These are phyloP conservation scores for Neurospora sp. DNA, from an alignment of 495 filamentous ascomycete species.

Conservation along the genomic window DNA sequence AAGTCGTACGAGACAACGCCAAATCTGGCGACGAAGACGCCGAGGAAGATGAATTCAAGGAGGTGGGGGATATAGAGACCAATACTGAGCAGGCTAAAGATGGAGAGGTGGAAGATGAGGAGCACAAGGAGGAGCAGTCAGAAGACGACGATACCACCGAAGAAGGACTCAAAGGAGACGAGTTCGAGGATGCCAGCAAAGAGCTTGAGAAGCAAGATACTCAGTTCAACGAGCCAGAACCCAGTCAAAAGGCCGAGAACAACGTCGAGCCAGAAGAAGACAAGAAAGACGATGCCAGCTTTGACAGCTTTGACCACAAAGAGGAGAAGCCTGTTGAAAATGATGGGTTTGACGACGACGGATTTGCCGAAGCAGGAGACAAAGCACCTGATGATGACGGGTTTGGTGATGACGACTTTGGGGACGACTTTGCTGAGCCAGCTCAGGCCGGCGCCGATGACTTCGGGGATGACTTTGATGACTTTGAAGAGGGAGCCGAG, in stretches of 20 bases:
- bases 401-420: slow-evolving; percentile 29
- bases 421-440: slow-evolving; percentile 26
- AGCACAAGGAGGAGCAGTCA: background rate
- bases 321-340: background rate
- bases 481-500: slow-evolving; percentile 78
- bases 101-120: background rate
- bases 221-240: background rate
- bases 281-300: background rate
- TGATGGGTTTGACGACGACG: background rate
- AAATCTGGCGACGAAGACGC: slow-evolving; percentile 1
- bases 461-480: slow-evolving; percentile 89
- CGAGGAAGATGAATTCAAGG: background rate
- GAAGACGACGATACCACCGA: background rate
- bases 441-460: slow-evolving; percentile 40
- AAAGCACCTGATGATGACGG: background rate
- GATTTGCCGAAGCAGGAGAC: background rate
- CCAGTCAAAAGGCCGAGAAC: background rate
- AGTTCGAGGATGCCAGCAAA: background rate
- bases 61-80: background rate
- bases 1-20: background rate
- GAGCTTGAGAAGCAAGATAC: background rate
- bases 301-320: background rate
- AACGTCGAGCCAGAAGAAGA: background rate
- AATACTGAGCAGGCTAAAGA: background rate
- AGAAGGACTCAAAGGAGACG: background rate